These are phyloP conservation scores for Sugiyamaella smithiae DNA, from an alignment of 805 yeast genomes.

Conservation along the genomic window DNA sequence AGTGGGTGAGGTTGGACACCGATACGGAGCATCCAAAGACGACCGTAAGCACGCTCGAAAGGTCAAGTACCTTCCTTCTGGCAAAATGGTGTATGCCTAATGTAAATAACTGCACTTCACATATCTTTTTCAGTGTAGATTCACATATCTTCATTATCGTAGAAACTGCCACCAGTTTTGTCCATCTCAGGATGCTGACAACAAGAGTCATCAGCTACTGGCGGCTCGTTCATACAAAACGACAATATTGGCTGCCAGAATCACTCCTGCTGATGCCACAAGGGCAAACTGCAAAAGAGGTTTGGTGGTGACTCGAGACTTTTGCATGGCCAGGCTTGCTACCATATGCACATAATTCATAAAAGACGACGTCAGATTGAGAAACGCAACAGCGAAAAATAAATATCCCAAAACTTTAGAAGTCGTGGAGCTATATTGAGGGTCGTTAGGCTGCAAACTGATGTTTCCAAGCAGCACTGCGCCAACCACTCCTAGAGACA, in stretches of 20 bases:
- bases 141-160: no score
- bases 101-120: conserved; percentile 2
- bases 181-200: no score
- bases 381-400: conserved; percentile 21
- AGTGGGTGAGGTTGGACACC: conserved; percentile 82
- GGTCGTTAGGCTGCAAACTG: conserved; percentile 16
- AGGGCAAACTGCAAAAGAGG: conserved; percentile 15
- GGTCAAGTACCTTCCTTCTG: conserved; percentile 27
- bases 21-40: conserved; percentile 88
- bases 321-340: conserved; percentile 20
- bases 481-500: conserved; percentile 29
- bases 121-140: background rate
- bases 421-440: background rate
- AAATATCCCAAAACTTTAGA: conserved; percentile 19
- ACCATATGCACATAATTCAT: conserved; percentile 26
- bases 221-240: conserved; percentile 13
- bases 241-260: conserved; percentile 23
- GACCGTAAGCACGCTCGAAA: conserved; percentile 80
- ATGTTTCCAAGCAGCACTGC: conserved; percentile 22
- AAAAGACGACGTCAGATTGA: conserved; percentile 24
- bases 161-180: no score
- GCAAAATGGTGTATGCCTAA: conserved; percentile 27
- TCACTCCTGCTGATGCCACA: conserved; percentile 18
- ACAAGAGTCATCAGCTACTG: no score
- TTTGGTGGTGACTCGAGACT: conserved; percentile 22